Conservation (phyloP, 2,329 filamentous ascomycete genomes). For the Didymella segeticola region DNA sequence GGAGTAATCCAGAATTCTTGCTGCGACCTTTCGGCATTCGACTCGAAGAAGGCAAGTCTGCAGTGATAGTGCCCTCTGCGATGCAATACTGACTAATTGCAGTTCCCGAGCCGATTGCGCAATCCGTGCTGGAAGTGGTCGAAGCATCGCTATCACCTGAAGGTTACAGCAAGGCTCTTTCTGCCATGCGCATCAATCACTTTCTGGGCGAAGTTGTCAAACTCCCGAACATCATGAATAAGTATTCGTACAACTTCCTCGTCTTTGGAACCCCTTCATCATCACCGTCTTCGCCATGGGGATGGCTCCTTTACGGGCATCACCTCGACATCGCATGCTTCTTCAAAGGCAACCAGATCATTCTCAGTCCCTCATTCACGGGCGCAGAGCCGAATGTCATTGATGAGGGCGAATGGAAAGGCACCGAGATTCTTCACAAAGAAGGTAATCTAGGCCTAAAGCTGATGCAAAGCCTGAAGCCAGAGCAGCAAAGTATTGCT, state of each 20-base stretch:
- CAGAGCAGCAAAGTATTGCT: conserved; percentile 57
- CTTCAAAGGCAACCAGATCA: conserved; percentile 68
- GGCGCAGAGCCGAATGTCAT: conserved; percentile 81
- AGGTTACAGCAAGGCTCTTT: conserved; percentile 73
- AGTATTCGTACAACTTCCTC: conserved; percentile 78
- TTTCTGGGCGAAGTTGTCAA: conserved; percentile 74
- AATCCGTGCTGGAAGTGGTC: conserved; percentile 63
- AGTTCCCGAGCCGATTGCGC: conserved; percentile 39
- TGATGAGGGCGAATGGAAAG: conserved; percentile 67
- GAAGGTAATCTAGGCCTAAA: conserved; percentile 70
- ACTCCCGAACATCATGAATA: conserved; percentile 70
- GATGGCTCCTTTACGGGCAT: conserved; percentile 78
- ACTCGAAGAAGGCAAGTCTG: conserved; percentile 65
- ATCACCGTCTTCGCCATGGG: conserved; percentile 65
- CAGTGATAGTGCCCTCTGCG: too few species aligned
- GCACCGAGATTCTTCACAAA: conserved; percentile 69
- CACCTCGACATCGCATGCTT: conserved; percentile 78
- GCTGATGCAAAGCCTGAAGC: conserved; percentile 70
- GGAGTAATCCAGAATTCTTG: conserved; percentile 76
- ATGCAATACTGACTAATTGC: conserved; percentile 16
- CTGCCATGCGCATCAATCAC: conserved; percentile 76
- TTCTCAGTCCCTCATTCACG: conserved; percentile 77
- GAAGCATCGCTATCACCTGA: conserved; percentile 68
- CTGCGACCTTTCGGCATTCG: conserved; percentile 72
- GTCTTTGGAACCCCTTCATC: conserved; percentile 70